Conservation (phyloP, 2,329 filamentous ascomycete genomes). For the Sporothrix inflata region DNA sequence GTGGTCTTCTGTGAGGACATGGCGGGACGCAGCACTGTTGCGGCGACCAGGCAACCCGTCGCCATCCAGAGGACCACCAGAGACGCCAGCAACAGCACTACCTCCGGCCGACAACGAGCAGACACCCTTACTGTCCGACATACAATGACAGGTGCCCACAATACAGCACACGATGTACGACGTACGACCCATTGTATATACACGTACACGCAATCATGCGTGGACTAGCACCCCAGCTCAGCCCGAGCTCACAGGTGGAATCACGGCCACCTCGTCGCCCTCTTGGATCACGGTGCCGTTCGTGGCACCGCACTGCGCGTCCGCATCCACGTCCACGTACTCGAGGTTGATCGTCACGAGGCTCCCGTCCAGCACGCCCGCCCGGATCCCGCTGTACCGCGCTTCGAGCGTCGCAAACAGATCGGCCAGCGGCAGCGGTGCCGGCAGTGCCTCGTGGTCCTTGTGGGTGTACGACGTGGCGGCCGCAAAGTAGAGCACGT, state of each 20-base stretch:
- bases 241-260: constrained; percentile 85
- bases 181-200: background rate
- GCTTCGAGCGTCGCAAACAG: constrained; percentile 71
- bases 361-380: constrained; percentile 70
- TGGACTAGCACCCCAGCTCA: no score
- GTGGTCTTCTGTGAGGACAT: background rate
- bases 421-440: constrained; percentile 64
- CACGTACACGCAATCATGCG: no score
- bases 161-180: no score
- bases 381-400: constrained; percentile 69
- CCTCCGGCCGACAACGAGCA: background rate
- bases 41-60: background rate
- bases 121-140: constrained; percentile 7
- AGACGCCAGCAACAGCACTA: background rate
- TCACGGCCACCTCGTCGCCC: constrained; percentile 84
- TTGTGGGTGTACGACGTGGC: constrained; percentile 73
- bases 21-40: background rate
- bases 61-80: background rate
- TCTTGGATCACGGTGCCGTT: constrained; percentile 63
- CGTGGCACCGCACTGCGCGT: constrained; percentile 43
- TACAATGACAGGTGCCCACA: background rate
- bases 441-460: constrained; percentile 65
- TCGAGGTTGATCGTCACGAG: constrained; percentile 79
- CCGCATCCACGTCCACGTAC: constrained; percentile 71
- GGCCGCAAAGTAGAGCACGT: constrained; percentile 79